Evolutionary conservation across 495 filamentous ascomycete species (phyloP).

Genomic region (Cladorrhinum samala): DNA sequence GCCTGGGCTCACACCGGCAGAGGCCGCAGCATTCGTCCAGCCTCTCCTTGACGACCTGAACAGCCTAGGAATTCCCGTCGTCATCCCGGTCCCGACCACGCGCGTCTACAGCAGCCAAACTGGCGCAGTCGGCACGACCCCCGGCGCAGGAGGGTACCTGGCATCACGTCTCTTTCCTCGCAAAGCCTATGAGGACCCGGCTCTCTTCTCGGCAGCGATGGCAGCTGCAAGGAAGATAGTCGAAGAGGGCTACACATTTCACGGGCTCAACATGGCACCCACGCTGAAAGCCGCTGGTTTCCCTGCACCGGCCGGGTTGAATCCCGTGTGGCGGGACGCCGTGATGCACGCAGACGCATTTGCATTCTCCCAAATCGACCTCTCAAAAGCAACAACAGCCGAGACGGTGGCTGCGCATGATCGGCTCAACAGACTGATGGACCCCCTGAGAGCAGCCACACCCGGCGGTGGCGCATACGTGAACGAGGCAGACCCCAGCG

Average conservation of each 20-base stretch:
- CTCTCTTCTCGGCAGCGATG: slow-evolving; percentile 37
- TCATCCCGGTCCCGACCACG: slow-evolving; percentile 18
- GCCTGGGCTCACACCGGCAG: slow-evolving; percentile 13
- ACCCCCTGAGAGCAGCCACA: slow-evolving; percentile 26
- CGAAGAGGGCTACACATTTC: slow-evolving; percentile 35
- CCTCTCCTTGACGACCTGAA: slow-evolving; percentile 21
- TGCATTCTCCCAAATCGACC: slow-evolving; percentile 5
- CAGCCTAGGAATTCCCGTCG: slow-evolving; percentile 24
- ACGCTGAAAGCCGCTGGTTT: slow-evolving; percentile 22
- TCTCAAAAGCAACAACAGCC: neutral
- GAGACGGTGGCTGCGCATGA: slow-evolving; percentile 10
- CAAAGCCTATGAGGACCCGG: slow-evolving; percentile 30
- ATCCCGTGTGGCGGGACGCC: neutral
- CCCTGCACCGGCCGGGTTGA: neutral
- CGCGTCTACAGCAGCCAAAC: slow-evolving; percentile 9
- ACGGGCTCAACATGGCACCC: slow-evolving; percentile 41
- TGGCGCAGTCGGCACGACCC: slow-evolving; percentile 14
- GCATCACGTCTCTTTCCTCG: slow-evolving; percentile 49
- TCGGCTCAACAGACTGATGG: slow-evolving; percentile 20
- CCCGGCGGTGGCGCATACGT: slow-evolving; percentile 37
- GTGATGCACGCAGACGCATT: slow-evolving; percentile 2
- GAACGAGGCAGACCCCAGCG: slow-evolving; percentile 47
- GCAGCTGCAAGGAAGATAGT: slow-evolving; percentile 33
- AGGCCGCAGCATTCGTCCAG: slow-evolving; percentile 22
- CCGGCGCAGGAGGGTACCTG: slow-evolving; percentile 23